Evolutionary conservation across 2,329 filamentous ascomycete species (phyloP).

Genomic region (Fusarium denticulatum): DNA sequence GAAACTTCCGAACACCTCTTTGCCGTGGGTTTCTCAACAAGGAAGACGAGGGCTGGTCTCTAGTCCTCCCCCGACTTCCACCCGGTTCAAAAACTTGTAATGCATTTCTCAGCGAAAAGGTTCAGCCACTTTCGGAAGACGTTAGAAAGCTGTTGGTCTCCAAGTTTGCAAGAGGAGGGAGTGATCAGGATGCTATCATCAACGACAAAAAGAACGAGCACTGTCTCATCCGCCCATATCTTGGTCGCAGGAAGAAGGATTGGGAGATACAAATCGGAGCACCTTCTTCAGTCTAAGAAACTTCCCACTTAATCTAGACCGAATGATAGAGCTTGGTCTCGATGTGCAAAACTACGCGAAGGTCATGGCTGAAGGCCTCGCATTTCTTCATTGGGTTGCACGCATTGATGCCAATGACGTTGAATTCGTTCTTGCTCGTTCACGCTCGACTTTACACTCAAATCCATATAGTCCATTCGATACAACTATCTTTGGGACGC

Average conservation of each 20-base stretch:
- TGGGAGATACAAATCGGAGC: background rate
- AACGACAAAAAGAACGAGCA: conserved; percentile 51
- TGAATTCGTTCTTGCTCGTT: conserved; percentile 62
- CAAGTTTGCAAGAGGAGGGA: conserved; percentile 26
- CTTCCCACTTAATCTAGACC: conserved; percentile 59
- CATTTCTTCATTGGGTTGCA: conserved; percentile 60
- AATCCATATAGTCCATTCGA: background rate
- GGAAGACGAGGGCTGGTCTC: conserved; percentile 18
- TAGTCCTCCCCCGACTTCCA: conserved; percentile 36
- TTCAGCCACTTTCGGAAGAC: conserved; percentile 28
- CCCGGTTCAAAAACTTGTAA: conserved; percentile 36
- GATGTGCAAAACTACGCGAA: conserved; percentile 49
- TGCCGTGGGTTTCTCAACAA: conserved; percentile 1
- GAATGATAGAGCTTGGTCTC: conserved; percentile 57
- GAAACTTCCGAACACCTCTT: background rate
- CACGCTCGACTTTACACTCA: background rate
- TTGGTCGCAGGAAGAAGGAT: conserved; percentile 51
- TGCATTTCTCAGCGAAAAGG: conserved; percentile 45
- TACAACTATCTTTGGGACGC: conserved; percentile 40
- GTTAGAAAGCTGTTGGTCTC: conserved; percentile 32
- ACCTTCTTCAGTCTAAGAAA: conserved; percentile 57
- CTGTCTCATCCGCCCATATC: conserved; percentile 60
- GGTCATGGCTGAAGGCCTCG: conserved; percentile 60
- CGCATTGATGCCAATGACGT: conserved; percentile 62
- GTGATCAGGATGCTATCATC: background rate